Evolutionary conservation across 2,329 filamentous ascomycete genomes (phyloP).

Genomic region (Colletotrichum sp.): DNA sequence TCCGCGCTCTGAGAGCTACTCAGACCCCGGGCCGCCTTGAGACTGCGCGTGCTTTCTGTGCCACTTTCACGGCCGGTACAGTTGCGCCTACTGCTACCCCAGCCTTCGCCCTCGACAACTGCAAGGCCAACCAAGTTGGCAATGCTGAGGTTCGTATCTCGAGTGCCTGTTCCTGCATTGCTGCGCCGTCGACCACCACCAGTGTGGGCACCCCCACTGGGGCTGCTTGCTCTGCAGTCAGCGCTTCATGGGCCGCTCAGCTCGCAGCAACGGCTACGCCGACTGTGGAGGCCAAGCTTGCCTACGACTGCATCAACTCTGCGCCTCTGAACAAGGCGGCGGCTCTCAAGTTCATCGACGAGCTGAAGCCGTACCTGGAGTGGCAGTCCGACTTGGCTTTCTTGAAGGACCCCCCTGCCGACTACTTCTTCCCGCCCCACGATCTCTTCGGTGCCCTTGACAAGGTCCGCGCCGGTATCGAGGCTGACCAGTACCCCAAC

Average conservation of each 20-base stretch:
- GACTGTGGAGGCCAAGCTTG: slow-evolving; percentile 37
- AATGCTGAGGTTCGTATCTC: neutral
- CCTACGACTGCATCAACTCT: slow-evolving; percentile 39
- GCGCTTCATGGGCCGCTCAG: neutral
- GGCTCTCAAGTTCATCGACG: slow-evolving; percentile 37
- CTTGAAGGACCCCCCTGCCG: slow-evolving; percentile 54
- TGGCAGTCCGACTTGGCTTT: slow-evolving; percentile 53
- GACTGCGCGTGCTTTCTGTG: slow-evolving; percentile 35
- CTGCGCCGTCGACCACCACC: neutral
- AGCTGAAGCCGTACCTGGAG: slow-evolving; percentile 44
- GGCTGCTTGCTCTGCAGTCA: neutral
- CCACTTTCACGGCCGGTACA: neutral
- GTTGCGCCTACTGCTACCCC: neutral
- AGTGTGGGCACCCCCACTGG: neutral
- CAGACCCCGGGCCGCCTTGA: slow-evolving; percentile 33
- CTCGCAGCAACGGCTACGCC: neutral
- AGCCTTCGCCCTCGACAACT: neutral
- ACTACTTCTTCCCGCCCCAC: slow-evolving; percentile 50
- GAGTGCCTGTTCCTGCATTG: neutral
- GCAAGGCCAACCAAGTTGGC: neutral
- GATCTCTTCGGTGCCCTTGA: slow-evolving; percentile 41
- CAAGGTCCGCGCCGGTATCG: slow-evolving; percentile 33
- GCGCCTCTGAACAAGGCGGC: slow-evolving; percentile 39
- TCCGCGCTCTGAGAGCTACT: slow-evolving; percentile 37
- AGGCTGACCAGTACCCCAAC: slow-evolving; percentile 36